Evolutionary conservation across 176 grass and related monocot species (phyloP), one percentile per base, ranked within the genome.

Genomic region (Hsuehochloa calcarea): DNA sequence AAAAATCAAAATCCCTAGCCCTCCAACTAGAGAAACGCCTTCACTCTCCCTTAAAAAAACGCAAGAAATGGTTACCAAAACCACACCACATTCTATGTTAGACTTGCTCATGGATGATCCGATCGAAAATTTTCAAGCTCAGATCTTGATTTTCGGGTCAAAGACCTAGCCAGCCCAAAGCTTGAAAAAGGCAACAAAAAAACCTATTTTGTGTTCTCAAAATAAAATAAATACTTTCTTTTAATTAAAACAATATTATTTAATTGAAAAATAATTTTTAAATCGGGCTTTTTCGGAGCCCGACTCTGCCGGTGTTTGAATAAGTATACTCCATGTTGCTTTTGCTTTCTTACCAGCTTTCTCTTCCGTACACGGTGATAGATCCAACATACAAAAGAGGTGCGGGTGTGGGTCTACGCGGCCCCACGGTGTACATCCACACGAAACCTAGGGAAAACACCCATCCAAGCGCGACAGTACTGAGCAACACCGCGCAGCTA

Each of bases 331-430:
- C 25, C 14, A 31, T 20, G 17, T 47, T 7, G 23, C 6, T 5
- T 20, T 15, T 25, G 41, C 80, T 22, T 70, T 15, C 74, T 79
- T 60, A n/a, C 66, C 35, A 6, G 16, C 23, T 34, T 49, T 25
- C n/a, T 35, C 84, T 59, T 63, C 70, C 82, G 75, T 66, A 70
- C 75, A 38, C 40, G 73, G 29, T 5, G 86, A 61, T 66, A 40
- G 82, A 85, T 89, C 68, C 81, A 72, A 5, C 62, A 69, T 54
- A 58, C 1, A 65, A 34, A 58, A 27, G 22, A 38, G 20, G 60
- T n/a, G n/a, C n/a, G n/a, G n/a, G n/a, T n/a, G 60, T 29, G 37
- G 69, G 44, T 15, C 74, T 9, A 4, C 3, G 14, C 17, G 80
- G 35, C 49, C 47, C 35, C 67, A 22, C 16, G 23, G 9, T 45